phyloP scores from a whole-genome alignment of 2,329 filamentous ascomycete genomes.

The Sporothrix pseudoabietina region DNA sequence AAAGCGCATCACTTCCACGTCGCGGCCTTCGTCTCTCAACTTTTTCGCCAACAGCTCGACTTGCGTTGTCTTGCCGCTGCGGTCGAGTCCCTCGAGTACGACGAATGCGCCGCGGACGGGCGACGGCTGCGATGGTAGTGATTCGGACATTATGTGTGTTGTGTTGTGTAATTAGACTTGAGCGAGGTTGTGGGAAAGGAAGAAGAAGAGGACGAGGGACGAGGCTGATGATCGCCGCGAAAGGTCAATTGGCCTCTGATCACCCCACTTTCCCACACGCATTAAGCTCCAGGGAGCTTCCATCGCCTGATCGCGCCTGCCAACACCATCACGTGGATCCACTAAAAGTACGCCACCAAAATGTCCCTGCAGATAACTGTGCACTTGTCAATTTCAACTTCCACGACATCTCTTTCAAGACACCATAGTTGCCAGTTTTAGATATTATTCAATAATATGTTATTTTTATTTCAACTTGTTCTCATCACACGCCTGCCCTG shows the following conservation, averaged over 20 bases:
- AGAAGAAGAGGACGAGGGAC: not conserved
- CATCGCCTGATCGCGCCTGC: not conserved
- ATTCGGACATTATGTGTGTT: not conserved
- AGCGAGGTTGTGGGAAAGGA: not conserved
- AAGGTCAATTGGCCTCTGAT: not conserved
- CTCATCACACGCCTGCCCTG: too few relatives aligned
- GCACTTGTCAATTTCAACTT: too few relatives aligned
- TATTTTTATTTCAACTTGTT: too few relatives aligned
- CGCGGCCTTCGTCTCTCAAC: constrained; percentile 52
- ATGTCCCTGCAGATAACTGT: not conserved
- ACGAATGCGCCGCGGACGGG: constrained; percentile 69
- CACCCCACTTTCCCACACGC: not conserved
- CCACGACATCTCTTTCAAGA: too few relatives aligned
- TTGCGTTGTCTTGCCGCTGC: constrained; percentile 91
- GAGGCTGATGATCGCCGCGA: not conserved
- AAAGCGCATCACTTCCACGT: constrained; percentile 59
- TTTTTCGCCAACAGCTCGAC: constrained; percentile 67
- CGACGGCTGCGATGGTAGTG: not conserved
- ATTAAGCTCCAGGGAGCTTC: not conserved
- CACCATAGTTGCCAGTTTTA: too few relatives aligned
- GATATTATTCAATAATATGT: too few relatives aligned
- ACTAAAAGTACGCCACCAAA: not conserved
- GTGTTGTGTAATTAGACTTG: not conserved
- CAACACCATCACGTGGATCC: not conserved
- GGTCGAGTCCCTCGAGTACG: constrained; percentile 84